Conservation (phyloP, 768 basidiomycete species). For the Russula foetens region DNA sequence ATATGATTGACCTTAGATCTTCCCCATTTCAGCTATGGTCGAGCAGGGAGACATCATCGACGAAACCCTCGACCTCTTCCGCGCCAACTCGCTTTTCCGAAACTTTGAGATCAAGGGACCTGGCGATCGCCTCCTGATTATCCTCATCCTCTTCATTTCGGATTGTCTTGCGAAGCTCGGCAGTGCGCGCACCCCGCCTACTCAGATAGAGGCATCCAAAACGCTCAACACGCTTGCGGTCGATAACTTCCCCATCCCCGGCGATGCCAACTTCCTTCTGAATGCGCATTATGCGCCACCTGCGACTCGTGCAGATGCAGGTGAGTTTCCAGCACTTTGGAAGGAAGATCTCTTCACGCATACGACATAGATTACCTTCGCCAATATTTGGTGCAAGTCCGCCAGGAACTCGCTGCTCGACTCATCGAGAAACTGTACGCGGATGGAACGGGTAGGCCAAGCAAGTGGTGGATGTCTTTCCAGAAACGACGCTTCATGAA, state of each 20-base stretch:
- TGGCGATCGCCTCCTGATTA: slow-evolving; percentile 91
- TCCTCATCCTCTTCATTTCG: slow-evolving; percentile 95
- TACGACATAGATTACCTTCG: slow-evolving; percentile 72
- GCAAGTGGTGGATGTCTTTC: slow-evolving; percentile 99
- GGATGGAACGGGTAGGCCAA: slow-evolving; percentile 89
- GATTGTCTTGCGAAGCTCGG: slow-evolving; percentile 94
- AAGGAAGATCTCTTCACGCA: neutral
- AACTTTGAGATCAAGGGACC: slow-evolving; percentile 99
- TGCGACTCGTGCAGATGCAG: slow-evolving; percentile 66
- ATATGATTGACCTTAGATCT: slow-evolving; percentile 2
- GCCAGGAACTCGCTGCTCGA: slow-evolving; percentile 85
- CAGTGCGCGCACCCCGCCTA: slow-evolving; percentile 53
- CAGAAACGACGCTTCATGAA: slow-evolving; percentile 97
- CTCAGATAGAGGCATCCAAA: slow-evolving; percentile 82
- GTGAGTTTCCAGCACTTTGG: slow-evolving; percentile 32
- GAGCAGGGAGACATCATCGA: slow-evolving; percentile 84
- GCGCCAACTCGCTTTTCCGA: slow-evolving; percentile 97
- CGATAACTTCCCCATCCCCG: slow-evolving; percentile 89
- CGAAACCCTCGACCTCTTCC: slow-evolving; percentile 93
- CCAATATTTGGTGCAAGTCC: slow-evolving; percentile 84
- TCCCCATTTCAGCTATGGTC: slow-evolving; percentile 53
- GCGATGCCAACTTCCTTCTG: slow-evolving; percentile 89
- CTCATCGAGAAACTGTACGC: slow-evolving; percentile 85
- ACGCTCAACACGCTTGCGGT: slow-evolving; percentile 86
- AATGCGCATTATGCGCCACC: slow-evolving; percentile 89